Evolutionary conservation across 1,284 basidiomycete species (phyloP), one percentile per base, ranked within the genome.

Genomic region (Sporisorium graminicola): DNA sequence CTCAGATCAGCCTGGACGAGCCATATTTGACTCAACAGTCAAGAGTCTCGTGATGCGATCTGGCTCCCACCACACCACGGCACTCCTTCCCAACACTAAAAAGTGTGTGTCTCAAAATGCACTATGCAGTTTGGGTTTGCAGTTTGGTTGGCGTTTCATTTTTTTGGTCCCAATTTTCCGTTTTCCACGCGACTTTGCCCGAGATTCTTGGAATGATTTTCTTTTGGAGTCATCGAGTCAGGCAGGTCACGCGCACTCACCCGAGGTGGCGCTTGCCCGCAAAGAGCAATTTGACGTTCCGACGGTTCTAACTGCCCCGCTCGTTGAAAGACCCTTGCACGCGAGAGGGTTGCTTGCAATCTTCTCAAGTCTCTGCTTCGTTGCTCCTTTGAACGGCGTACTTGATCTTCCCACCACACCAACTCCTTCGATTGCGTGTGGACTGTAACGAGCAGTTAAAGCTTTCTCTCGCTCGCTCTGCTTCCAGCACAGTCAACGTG

Each of bases 101-200:
- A 46, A 13, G 12, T 35, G 10, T 31, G 29, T n/a, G n/a, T n/a
- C n/a, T n/a, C n/a, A n/a, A n/a, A n/a, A n/a, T n/a, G n/a, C n/a
- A n/a, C n/a, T n/a, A n/a, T n/a, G 31, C 31, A 33, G 31, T 33
- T 5, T 33, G 5, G 31, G 31, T n/a, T n/a, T n/a, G 31, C 20
- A 5, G 16, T 7, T 29, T 51, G 27, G 16, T 31, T 12, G 16
- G 14, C 50, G 31, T 52, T 22, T 10, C 24, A 10, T 54, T 18
- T 29, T 42, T 14, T 26, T 26, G 24, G 43, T n/a, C 47, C 47
- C 49, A 52, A 43, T 43, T 46, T 52, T 57, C n/a, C 42, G 37
- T 56, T 5, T 5, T n/a, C n/a, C 14, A 55, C 60, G 60, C 60
- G 60, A 56, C 37, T 62, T 50, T 56, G 27, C 60, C 53, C 60